These are phyloP conservation scores for Candolleomyces eurysporus DNA, from an alignment of 768 basidiomycete species.

Conservation along the genomic window DNA sequence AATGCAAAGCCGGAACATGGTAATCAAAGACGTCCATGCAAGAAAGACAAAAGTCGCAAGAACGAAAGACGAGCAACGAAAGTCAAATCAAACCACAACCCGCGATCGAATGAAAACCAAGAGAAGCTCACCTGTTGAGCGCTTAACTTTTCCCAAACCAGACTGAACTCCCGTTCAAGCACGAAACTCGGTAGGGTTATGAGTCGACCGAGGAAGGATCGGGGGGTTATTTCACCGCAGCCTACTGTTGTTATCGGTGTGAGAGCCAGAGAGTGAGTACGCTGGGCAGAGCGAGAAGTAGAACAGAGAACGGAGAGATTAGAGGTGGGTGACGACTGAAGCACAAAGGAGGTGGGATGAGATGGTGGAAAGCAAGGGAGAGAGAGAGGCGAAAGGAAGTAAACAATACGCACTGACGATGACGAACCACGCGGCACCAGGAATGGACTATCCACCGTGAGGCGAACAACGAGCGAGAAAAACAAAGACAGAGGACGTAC, in stretches of 20 bases:
- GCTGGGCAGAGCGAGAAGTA: neutral
- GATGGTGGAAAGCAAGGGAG: neutral
- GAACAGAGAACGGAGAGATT: slow-evolving; percentile 13
- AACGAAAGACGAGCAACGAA: too few species aligned
- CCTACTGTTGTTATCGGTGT: neutral
- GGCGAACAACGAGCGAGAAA: too few species aligned
- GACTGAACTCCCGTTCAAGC: slow-evolving; percentile 86
- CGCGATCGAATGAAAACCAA: too few species aligned
- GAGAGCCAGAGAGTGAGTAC: neutral
- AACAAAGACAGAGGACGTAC: slow-evolving; percentile 39
- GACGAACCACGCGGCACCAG: slow-evolving; percentile 68
- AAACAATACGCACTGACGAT: slow-evolving; percentile 62
- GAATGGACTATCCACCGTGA: slow-evolving; percentile 20
- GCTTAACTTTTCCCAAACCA: slow-evolving; percentile 85
- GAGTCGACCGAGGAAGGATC: slow-evolving; percentile 80
- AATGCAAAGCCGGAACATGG: too few species aligned
- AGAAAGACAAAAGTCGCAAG: too few species aligned
- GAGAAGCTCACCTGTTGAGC: slow-evolving; percentile 17
- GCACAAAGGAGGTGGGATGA: neutral
- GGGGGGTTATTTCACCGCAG: slow-evolving; percentile 89
- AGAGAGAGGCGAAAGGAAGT: neutral
- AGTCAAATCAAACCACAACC: too few species aligned
- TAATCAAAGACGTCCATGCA: too few species aligned
- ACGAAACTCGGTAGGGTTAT: slow-evolving; percentile 90
- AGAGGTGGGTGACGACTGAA: neutral